Conservation (phyloP, 1,139 yeast genomes). For the Diutina siamensis region DNA sequence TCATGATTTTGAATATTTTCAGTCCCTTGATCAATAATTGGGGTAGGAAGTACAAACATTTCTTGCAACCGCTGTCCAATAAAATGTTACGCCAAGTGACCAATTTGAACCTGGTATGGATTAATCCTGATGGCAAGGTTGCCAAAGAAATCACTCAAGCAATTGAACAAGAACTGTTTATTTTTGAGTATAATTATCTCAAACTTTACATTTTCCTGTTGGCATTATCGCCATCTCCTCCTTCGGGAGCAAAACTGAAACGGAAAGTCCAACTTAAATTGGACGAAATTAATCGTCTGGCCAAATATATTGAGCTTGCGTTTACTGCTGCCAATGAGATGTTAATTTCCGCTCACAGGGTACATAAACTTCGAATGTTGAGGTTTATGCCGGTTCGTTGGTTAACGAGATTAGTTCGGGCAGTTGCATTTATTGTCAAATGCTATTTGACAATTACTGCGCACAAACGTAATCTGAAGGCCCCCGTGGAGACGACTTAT, state of each 20-base stretch:
- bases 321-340: constrained; percentile 78
- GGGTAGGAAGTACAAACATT: constrained; percentile 50
- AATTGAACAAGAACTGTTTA: constrained; percentile 58
- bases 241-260: constrained; percentile 9
- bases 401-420: constrained; percentile 80
- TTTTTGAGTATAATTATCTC: constrained; percentile 77
- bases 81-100: constrained; percentile 1
- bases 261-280: constrained; percentile 32
- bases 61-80: constrained; percentile 35
- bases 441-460: constrained; percentile 63
- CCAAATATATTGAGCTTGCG: constrained; percentile 72
- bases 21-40: constrained; percentile 72
- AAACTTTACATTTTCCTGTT: constrained; percentile 74
- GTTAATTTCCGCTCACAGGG: constrained; percentile 58
- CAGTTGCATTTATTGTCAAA: constrained; percentile 83
- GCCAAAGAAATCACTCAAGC: constrained; percentile 27
- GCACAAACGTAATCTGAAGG: constrained; percentile 15
- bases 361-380: constrained; percentile 52
- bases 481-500: constrained; percentile 13
- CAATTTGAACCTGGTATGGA: constrained; percentile 12
- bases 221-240: constrained; percentile 37
- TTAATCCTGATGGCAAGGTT: constrained; percentile 25
- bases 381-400: constrained; percentile 83
- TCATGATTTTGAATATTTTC: constrained; percentile 60
- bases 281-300: constrained; percentile 63